These are phyloP conservation scores for Chytriomyces hyalinus DNA, from an alignment of 192 early-diverging fungal genomes.

Conservation along the genomic window DNA sequence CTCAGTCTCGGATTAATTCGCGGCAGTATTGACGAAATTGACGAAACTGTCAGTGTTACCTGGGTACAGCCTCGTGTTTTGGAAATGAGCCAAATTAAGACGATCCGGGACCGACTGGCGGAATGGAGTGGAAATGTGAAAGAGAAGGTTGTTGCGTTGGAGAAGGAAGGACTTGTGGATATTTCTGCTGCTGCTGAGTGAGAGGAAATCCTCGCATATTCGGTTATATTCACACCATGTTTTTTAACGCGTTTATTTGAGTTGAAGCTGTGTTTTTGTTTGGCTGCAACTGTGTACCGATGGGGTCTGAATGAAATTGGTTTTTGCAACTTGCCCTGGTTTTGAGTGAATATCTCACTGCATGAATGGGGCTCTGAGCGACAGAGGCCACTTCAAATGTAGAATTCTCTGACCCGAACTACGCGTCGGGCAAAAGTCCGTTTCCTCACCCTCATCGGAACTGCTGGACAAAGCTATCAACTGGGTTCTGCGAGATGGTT, in stretches of 20 bases:
- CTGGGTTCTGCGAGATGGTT: too few species aligned
- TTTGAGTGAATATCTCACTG: too few species aligned
- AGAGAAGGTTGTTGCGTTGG: constrained; percentile 70
- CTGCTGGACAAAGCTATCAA: too few species aligned
- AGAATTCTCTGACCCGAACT: too few species aligned
- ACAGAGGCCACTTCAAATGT: too few species aligned
- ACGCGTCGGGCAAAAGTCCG: too few species aligned
- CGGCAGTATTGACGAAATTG: constrained; percentile 96
- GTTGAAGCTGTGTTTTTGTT: not conserved
- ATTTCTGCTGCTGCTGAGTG: constrained; percentile 32
- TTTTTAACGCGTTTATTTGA: not conserved
- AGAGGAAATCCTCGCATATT: not conserved
- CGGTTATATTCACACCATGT: not conserved
- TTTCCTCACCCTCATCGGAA: too few species aligned
- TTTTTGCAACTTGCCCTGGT: too few species aligned
- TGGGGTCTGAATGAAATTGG: too few species aligned
- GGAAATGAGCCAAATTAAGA: constrained; percentile 85
- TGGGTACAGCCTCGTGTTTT: constrained; percentile 99
- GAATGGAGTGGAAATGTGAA: constrained; percentile 88
- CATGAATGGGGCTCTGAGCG: too few species aligned
- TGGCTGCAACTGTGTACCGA: not conserved
- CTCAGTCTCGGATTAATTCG: constrained; percentile 89
- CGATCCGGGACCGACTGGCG: constrained; percentile 77
- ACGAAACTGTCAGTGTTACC: constrained; percentile 76
- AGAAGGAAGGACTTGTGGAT: constrained; percentile 71